These are phyloP conservation scores for Aspergillus fumigatiaffinis DNA, from an alignment of 2,329 filamentous ascomycete genomes.

Conservation along the genomic window DNA sequence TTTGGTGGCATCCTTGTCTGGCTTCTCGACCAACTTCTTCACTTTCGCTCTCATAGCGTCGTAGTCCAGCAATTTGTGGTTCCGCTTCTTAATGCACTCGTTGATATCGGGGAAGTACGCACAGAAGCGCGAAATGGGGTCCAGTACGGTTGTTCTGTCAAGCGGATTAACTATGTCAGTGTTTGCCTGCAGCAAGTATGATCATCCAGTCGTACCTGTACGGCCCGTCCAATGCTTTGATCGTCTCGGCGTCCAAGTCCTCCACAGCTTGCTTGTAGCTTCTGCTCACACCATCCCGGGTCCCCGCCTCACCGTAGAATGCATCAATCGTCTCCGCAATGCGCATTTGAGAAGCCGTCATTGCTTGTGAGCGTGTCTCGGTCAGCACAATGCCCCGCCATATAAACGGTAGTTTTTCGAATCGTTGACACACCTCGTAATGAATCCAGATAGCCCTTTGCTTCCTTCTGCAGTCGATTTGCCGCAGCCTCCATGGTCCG, in stretches of 20 bases:
- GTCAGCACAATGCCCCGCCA: background rate
- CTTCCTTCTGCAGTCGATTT: slow-evolving; percentile 89
- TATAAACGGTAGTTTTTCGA: background rate
- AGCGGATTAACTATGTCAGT: background rate
- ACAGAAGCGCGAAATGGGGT: slow-evolving; percentile 93
- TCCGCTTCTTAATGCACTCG: slow-evolving; percentile 98
- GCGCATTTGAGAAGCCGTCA: slow-evolving; percentile 48
- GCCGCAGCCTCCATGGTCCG: slow-evolving; percentile 96
- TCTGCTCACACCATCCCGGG: slow-evolving; percentile 88
- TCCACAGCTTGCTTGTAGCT: slow-evolving; percentile 99
- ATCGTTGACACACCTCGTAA: slow-evolving; percentile 64
- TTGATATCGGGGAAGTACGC: slow-evolving; percentile 99
- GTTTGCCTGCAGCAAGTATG: background rate
- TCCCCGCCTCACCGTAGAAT: slow-evolving; percentile 95
- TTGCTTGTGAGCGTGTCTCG: background rate
- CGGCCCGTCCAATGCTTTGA: slow-evolving; percentile 94
- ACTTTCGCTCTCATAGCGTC: slow-evolving; percentile 93
- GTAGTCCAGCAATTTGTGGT: slow-evolving; percentile 98
- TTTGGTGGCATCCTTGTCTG: slow-evolving; percentile 97
- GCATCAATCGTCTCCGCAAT: slow-evolving; percentile 99
- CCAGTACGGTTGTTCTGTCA: slow-evolving; percentile 77
- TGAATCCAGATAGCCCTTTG: slow-evolving; percentile 95
- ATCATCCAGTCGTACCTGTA: slow-evolving; percentile 59
- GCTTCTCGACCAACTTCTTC: slow-evolving; percentile 95
- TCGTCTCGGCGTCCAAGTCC: slow-evolving; percentile 94